Base-by-base conservation (phyloP, 257 asterid genomes). In the Parsonsia alboflavescens region DNA sequence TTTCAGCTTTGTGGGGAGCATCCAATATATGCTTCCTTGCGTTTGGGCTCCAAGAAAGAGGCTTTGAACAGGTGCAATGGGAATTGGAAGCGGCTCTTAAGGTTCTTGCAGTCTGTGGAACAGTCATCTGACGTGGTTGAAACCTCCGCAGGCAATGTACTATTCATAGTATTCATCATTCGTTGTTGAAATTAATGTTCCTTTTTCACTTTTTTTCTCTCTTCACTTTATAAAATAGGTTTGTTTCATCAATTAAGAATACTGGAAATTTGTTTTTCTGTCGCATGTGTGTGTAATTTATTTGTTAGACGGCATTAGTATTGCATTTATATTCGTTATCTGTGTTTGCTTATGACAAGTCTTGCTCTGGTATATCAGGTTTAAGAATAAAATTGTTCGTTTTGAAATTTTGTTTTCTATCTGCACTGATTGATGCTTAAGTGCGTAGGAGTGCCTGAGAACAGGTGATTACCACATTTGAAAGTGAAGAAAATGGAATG, bases 101-200 rank as follows among this genome's bases (percentile, higher is more conserved):
- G 95, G 87, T 91, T 88, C 84, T 87, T 89, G 88, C 90, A 88
- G 80, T 85, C 95, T 10, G 88, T 88, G 77, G 94, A 91, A 54
- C 89, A 85, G 75, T 91, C 93, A 24, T 88, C 93, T 70, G 84
- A 84, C 72, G 82, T 88, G 88, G 95, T 85, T 77, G 84, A 82
- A 62, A 90, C 96, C 75, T 78, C 93, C 73, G 81, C 90, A 68
- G 93, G 97, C 97, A 91, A 88, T 83, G 97, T 91, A 89, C 74
- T 80, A 78, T 80, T 87, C 82, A 69, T 81, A 63, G 42, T 62
- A 36, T 15, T n/a, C 56, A 21, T 57, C 61, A 12, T 71, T 4
- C 44, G 5, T 6, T 10, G 30, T 41, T 46, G 41, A 2, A 4
- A 0, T 42, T 17, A 41, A 10, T 42, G 17, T 41, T 17, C 16